A percentile compares a stretch with the other conserved stretches of the same genome.
These are phyloP conservation scores for Calocybe indica DNA, from an alignment of 768 basidiomycete species.

Conservation along the genomic window DNA sequence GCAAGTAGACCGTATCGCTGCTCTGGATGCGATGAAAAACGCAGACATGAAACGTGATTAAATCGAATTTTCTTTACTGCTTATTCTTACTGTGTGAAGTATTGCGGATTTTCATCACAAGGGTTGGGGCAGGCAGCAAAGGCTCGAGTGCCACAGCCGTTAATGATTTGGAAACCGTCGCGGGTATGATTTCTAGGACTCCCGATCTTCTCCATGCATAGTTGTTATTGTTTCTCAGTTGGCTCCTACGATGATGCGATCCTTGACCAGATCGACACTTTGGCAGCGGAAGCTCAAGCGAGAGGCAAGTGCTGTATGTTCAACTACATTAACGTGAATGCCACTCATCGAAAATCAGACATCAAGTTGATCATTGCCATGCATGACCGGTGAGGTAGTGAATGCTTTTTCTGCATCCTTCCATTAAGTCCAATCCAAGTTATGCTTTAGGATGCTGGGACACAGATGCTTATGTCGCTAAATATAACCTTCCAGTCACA, in stretches of 20 bases:
- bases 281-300: slow-evolving; percentile 17
- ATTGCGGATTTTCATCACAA: slow-evolving; percentile 17
- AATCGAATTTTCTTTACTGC: background rate
- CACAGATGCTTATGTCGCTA: slow-evolving; percentile 18
- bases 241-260: slow-evolving; percentile 19
- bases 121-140: slow-evolving; percentile 15
- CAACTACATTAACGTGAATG: background rate
- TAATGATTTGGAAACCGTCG: slow-evolving; percentile 16
- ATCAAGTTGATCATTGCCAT: slow-evolving; percentile 21
- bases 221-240: slow-evolving; percentile 6
- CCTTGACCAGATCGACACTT: slow-evolving; percentile 15
- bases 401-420: background rate
- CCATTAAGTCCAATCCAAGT: background rate
- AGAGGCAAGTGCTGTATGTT: slow-evolving; percentile 8
- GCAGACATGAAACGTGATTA: slow-evolving; percentile 13
- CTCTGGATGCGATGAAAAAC: slow-evolving; percentile 12
- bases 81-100: slow-evolving; percentile 6
- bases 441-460: slow-evolving; percentile 22
- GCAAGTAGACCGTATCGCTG: slow-evolving; percentile 12
- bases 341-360: slow-evolving; percentile 7
- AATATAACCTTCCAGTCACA: slow-evolving; percentile 15
- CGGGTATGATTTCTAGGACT: slow-evolving; percentile 6
- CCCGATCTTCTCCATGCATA: background rate
- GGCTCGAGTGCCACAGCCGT: slow-evolving; percentile 16
- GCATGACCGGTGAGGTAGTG: slow-evolving; percentile 14